Base-by-base conservation (phyloP, 2,329 filamentous ascomycete species). In the Penicillium sumatraense region DNA sequence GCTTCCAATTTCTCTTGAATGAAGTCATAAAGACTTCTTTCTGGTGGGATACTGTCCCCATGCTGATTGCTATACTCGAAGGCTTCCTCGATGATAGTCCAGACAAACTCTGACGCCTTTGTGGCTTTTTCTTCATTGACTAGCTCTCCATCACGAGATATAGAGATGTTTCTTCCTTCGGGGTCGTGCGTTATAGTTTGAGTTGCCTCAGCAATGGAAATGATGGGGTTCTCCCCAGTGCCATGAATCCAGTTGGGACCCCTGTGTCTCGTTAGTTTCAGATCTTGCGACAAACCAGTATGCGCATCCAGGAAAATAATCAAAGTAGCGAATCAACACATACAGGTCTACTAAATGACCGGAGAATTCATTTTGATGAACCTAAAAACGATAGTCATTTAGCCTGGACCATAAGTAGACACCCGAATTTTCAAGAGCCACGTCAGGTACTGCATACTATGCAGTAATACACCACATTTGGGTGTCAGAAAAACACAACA, bases 231-330 rank as follows among this genome's bases (percentile, higher is more conserved):
- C 36, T 81, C 72, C 2, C 82, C 74, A 1, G 82, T 83, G 14
- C 85, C 85, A 67, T 88, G 85, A 47, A 87, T 86, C 85, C 85
- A 87, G 59, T 87, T 87, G 1, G 85, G 82, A 2, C 85, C 85
- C 11, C 83, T 86, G 53, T 66, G n/a, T 24, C 26, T 20, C 29
- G 40, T 35, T 47, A 45, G 27, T 21, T 40, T 42, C 26, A 26
- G 21, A 35, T 11, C 27, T 20, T 13, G n/a, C 29, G 29, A 31
- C n/a, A n/a, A n/a, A n/a, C n/a, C n/a, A n/a, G 29, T 9, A 31
- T 31, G 29, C 11, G 29, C 29, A 31, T 31, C 29, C 11, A 21
- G 7, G 46, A 14, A 35, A 14, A 18, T 5, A 6, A 41, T 18
- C 20, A 7, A 42, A 14, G 10, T 40, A 24, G 6, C 6, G 23